Percentiles rank a stretch among this genome's conserved stretches.
Conservation (phyloP, 306 rosid genomes). For the Acacia acuminata region DNA sequence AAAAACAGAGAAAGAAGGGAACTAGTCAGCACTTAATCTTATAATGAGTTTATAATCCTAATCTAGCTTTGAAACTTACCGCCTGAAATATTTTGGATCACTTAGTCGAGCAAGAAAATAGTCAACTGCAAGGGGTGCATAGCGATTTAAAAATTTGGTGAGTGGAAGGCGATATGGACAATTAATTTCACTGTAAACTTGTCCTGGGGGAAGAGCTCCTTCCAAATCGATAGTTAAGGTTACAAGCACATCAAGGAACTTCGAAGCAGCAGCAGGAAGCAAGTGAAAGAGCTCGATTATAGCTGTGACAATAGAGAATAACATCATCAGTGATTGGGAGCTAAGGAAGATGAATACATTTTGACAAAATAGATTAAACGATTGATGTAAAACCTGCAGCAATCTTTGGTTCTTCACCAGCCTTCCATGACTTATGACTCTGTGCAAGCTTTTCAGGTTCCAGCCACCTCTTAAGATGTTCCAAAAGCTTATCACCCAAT, state of each 20-base stretch:
- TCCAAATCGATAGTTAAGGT: conserved; percentile 97
- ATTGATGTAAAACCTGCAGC: conserved; percentile 77
- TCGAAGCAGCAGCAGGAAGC: conserved; percentile 94
- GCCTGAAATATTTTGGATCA: conserved; percentile 93
- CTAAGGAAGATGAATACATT: conserved; percentile 21
- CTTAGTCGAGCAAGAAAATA: conserved; percentile 91
- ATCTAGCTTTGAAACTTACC: conserved; percentile 52
- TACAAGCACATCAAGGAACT: conserved; percentile 96
- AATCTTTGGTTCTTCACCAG: conserved; percentile 99
- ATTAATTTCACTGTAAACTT: conserved; percentile 92
- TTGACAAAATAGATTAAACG: conserved; percentile 28
- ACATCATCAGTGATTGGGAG: conserved; percentile 22
- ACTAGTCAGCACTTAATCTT: conserved; percentile 34
- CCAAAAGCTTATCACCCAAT: conserved; percentile 87
- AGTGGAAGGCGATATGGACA: conserved; percentile 97
- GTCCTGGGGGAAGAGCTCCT: conserved; percentile 97
- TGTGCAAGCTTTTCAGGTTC: conserved; percentile 99
- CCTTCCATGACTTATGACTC: conserved; percentile 95
- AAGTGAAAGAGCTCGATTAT: conserved; percentile 97
- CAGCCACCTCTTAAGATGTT: conserved; percentile 97
- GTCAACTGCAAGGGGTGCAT: conserved; percentile 83
- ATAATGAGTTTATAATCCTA: not conserved
- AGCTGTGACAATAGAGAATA: conserved; percentile 62
- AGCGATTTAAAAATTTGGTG: conserved; percentile 89
- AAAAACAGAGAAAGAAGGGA: not conserved